Evolutionary conservation across 495 filamentous ascomycete genomes (phyloP), one percentile per base, ranked within the genome.

Genomic region (Hypoxylon subgilvum): DNA sequence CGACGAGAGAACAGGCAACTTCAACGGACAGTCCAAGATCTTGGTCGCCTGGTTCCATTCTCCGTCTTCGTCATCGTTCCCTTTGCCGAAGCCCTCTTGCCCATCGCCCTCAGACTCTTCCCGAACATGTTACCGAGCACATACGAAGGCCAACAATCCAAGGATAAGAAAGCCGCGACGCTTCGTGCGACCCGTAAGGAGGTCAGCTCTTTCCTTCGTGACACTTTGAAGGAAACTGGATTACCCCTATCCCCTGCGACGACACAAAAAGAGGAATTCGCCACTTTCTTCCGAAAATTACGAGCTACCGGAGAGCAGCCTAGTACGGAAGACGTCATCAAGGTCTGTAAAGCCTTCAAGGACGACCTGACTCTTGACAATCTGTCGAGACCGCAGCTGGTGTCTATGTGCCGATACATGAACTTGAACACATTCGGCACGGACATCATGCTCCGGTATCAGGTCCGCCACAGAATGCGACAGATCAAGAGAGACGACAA

Each of bases 331-430:
- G 94, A 97, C 69, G 89, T 99, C 56, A 96, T 99, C 76, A 96
- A 92, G 76, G 94, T 99, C 49, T 97, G 95, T 86, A 96, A 99
- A 82, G 88, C 96, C 67, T 99, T 99, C 82, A 96, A 94, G 74
- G 94, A 99, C 73, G 94, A 99, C 70, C 68, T 99, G 55, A 99
- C 94, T 0, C 82, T 99, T 12, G 94, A 99, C 84, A 97, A 97
- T 72, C 75, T 99, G 64, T 97, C 93, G 2, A 84, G 94, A 42
- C 93, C 94, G 13, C 94, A 99, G 71, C 79, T 99, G 28, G 94
- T 99, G 18, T 96, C 85, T 30, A 99, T 99, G 83, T 96, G 93
- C 78, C 89, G 91, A 13, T 99, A 99, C 75, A 91, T 99, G 86
- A 97, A 97, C 74, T 80, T 99, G 34, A 95, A 91, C 76, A 90